Evolutionary conservation across 1,284 basidiomycete species (phyloP).

Genomic region (Boletus semigastroideus): DNA sequence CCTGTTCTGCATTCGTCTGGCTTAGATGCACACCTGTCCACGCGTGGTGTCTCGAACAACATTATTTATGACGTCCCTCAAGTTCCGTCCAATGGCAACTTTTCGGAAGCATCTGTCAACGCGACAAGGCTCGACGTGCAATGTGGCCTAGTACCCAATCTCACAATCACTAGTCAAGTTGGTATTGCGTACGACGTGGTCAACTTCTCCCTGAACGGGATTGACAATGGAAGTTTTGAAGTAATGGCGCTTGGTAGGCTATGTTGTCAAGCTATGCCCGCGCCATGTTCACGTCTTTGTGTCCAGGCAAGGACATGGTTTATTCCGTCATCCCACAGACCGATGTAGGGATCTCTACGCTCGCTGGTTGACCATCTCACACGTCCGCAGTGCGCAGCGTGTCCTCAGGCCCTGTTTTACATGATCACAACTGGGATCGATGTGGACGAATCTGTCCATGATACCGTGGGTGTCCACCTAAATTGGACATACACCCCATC

Average conservation of each 20-base stretch:
- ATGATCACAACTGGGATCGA: not conserved
- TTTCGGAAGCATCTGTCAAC: not conserved
- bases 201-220: not conserved
- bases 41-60: not conserved
- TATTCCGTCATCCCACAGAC: not conserved
- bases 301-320: conserved; percentile 1
- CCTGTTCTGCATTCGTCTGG: not conserved
- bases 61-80: too few species aligned
- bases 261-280: too few species aligned
- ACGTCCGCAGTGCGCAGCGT: not conserved
- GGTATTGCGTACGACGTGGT: not conserved
- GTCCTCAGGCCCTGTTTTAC: not conserved
- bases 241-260: too few species aligned
- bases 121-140: not conserved
- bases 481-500: not conserved
- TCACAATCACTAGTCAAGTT: not conserved
- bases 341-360: not conserved
- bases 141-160: not conserved
- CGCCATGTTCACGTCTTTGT: too few species aligned
- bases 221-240: not conserved
- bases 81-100: not conserved
- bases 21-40: not conserved
- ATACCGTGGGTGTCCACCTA: not conserved
- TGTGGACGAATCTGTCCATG: not conserved
- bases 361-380: not conserved